Evolutionary conservation across 202 grass and related monocot genomes (phyloP).

Genomic region (Eragrostis tef): DNA sequence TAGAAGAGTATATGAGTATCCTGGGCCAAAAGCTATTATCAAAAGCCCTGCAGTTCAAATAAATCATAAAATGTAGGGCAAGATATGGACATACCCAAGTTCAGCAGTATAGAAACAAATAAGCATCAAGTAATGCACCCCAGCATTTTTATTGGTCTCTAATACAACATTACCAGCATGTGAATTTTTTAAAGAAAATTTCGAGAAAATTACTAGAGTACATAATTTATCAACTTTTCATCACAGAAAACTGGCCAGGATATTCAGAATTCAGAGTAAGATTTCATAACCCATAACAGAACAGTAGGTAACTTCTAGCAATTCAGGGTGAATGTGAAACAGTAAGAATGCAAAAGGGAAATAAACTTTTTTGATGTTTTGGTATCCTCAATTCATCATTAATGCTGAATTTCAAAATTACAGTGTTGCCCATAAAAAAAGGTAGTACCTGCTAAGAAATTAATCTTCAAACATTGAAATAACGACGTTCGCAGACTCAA

Average conservation of each 20-base stretch:
- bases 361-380: neutral
- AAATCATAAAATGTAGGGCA: neutral
- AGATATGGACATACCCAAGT: neutral
- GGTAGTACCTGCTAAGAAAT: conserved; percentile 8
- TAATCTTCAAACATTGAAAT: conserved; percentile 11
- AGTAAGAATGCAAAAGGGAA: neutral
- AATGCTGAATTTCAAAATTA: neutral
- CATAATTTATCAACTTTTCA: neutral
- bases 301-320: neutral
- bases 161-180: neutral
- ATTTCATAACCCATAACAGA: no score
- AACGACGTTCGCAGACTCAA: conserved; percentile 1
- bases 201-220: neutral
- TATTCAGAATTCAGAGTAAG: neutral
- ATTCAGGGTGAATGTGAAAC: neutral
- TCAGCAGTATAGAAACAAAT: neutral
- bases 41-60: conserved; percentile 3
- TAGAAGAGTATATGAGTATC: conserved; percentile 18
- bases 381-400: conserved; percentile 1
- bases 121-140: neutral
- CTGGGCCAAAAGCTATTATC: conserved; percentile 12
- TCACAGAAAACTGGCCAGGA: neutral
- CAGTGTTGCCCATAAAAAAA: neutral
- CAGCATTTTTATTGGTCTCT: no score
- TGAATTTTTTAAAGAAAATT: neutral